These are phyloP conservation scores for Euphorbia celastroides DNA, from an alignment of 441 rosid genomes.

Conservation along the genomic window DNA sequence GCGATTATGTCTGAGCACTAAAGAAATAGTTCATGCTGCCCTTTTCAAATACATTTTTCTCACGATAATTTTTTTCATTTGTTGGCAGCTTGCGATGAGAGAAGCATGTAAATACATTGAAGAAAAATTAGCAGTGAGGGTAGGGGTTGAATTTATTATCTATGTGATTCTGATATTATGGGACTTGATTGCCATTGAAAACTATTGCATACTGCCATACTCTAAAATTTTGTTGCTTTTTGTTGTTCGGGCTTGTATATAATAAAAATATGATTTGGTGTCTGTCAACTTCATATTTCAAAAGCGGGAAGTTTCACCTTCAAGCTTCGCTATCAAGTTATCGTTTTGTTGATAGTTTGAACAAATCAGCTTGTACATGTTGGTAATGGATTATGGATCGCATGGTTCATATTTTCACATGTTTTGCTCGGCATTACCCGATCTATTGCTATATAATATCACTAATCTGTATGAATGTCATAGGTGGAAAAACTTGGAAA, in stretches of 20 bases:
- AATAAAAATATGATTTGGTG: background rate
- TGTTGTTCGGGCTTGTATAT: background rate
- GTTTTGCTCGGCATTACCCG: background rate
- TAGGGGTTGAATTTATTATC: constrained; percentile 21
- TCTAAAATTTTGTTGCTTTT: background rate
- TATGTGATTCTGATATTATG: background rate
- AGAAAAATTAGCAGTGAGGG: constrained; percentile 86
- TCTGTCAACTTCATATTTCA: background rate
- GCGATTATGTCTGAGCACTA: background rate
- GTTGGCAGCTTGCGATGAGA: constrained; percentile 90
- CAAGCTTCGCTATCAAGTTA: background rate
- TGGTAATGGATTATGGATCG: background rate
- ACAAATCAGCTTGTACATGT: background rate
- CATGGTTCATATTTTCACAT: background rate
- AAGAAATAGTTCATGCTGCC: background rate
- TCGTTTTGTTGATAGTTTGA: background rate
- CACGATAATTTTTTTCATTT: constrained; percentile 4
- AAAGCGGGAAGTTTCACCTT: background rate
- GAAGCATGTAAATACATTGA: constrained; percentile 95
- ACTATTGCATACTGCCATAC: background rate
- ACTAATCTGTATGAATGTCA: constrained; percentile 10
- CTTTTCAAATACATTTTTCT: background rate
- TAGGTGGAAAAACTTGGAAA: constrained; percentile 97
- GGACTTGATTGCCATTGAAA: background rate
- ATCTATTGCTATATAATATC: background rate